Base-by-base conservation (phyloP, 2,329 filamentous ascomycete species). In the Colletotrichum australisinense region DNA sequence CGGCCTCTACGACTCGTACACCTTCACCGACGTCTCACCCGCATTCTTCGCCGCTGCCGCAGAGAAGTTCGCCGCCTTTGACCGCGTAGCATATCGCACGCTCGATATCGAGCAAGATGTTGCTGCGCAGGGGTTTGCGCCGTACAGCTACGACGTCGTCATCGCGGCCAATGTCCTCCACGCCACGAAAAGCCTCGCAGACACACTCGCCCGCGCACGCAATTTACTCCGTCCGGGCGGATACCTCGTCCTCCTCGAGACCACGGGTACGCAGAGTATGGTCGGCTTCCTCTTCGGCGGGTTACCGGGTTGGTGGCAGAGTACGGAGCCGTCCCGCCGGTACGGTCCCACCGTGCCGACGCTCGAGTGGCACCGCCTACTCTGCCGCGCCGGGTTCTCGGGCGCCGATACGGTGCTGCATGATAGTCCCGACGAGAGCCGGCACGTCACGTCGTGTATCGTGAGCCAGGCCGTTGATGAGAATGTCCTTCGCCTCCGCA, bases 1-100 rank as follows among this genome's bases (percentile, higher is more conserved):
- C 67, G 81, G 86, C 12, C 83, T 83, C 0, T 70, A 79, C 4
- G 81, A 79, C 8, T 85, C 85, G 77, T 86, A 88, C 42, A 22
- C 42, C 16, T 64, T 35, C 14, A 35, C 52, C 4, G 62, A 24
- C 24, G n/a, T 32, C 14, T 55, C 62, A 4, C 19, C 28, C n/a
- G 62, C 30, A 26, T 64, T 64, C 26, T 35, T 64, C 28, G 11
- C 8, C 19, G 42, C 46, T 8, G 52, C 46, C 12, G 24, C 12
- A 6, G 32, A 38, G 30, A 24, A 12, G 5, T 59, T 59, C 30
- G 9, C n/a, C n/a, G 30, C 28, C 16, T 59, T 42, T 52, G 46
- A 66, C 19, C 35, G 26, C 42, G 75, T 78, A 69, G 30, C 32
- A 12, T 80, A 73, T 75, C 77, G 75, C 65, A 76, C 63, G 3